phyloP scores from a whole-genome alignment of 768 basidiomycete genomes.

The Rhizopogon vinicolor region DNA sequence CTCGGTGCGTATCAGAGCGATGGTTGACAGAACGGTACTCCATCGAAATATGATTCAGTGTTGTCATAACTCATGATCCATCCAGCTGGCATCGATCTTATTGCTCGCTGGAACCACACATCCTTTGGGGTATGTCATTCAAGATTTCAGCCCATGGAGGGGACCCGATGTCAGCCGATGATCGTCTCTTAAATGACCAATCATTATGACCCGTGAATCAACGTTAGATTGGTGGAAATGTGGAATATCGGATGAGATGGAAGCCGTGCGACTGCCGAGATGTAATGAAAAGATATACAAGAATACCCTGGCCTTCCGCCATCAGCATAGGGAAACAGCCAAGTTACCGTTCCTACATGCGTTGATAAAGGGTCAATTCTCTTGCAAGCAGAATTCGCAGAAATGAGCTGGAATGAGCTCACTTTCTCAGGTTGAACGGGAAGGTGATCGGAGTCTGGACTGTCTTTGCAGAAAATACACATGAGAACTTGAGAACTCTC shows the following conservation, averaged over 20 bases:
- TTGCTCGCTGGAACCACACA: conserved; percentile 73
- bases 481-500: not conserved
- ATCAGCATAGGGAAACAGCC: not conserved
- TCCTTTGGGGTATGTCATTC: conserved; percentile 65
- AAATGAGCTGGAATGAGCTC: not conserved
- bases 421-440: not conserved
- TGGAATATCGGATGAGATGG: not conserved
- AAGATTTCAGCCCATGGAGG: not conserved
- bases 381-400: not conserved
- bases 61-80: not conserved
- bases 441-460: not conserved
- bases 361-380: not conserved
- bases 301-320: not conserved
- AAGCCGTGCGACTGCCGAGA: not conserved
- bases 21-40: not conserved
- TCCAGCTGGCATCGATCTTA: conserved; percentile 37
- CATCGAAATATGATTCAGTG: not conserved
- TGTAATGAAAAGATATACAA: not conserved
- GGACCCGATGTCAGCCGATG: not conserved
- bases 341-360: not conserved
- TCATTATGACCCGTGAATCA: not conserved
- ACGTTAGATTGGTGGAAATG: not conserved
- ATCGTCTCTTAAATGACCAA: not conserved
- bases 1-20: not conserved
- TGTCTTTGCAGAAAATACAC: not conserved